Evolutionary conservation across 2,329 filamentous ascomycete genomes (phyloP).

Genomic region (Ustulina deusta): DNA sequence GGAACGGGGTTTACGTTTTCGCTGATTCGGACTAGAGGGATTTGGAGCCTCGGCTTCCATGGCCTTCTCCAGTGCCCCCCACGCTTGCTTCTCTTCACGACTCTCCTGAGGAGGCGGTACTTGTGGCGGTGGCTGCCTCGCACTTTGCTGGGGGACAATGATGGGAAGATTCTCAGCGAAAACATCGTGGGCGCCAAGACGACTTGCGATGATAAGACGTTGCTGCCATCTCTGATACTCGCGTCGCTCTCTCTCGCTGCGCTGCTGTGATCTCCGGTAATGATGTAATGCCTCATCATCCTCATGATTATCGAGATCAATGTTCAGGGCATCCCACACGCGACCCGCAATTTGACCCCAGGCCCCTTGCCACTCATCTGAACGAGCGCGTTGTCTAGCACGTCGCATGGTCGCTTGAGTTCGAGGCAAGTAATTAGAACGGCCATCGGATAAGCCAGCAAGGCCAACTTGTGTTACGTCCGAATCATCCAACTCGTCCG

Average conservation of each 20-base stretch:
- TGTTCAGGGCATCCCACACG: conserved; percentile 74
- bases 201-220: conserved; percentile 82
- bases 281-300: conserved; percentile 72
- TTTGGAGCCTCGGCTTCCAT: conserved; percentile 72
- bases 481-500: conserved; percentile 53
- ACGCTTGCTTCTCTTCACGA: conserved; percentile 83
- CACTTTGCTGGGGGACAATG: conserved; percentile 70
- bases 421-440: conserved; percentile 61
- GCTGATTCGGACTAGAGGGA: conserved; percentile 59
- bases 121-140: conserved; percentile 65
- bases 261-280: conserved; percentile 65
- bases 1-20: conserved; percentile 81
- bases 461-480: conserved; percentile 41
- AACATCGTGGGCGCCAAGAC: conserved; percentile 78
- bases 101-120: conserved; percentile 74
- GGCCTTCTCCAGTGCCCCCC: conserved; percentile 91
- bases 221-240: conserved; percentile 83
- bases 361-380: conserved; percentile 87
- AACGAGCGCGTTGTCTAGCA: conserved; percentile 73
- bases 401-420: conserved; percentile 70
- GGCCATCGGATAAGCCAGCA: conserved; percentile 45
- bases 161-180: conserved; percentile 73
- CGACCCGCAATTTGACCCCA: conserved; percentile 75
- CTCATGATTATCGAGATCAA: conserved; percentile 89
- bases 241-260: conserved; percentile 64